Percentiles rank a stretch among this genome's conserved stretches.
Evolutionary conservation across 75 land plant genomes (phyloP).

Genomic region (Selaginella moellendorffii): DNA sequence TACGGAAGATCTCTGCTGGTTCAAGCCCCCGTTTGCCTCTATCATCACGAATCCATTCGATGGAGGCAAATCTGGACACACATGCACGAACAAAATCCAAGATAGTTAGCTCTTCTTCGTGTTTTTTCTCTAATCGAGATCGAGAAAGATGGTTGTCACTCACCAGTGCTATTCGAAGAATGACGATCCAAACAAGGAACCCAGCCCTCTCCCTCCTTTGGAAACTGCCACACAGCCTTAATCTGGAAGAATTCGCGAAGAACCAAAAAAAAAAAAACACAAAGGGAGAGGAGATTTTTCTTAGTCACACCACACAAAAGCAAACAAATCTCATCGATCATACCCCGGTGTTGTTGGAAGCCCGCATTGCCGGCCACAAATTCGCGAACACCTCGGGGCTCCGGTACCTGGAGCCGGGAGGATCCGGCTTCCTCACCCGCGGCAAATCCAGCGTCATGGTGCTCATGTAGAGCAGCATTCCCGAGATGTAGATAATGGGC

Average conservation of each 20-base stretch:
- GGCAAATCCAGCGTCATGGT: constrained; percentile 15
- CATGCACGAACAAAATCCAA: neutral
- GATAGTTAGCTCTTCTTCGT: neutral
- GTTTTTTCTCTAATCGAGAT: neutral
- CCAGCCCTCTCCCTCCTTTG: constrained; percentile 58
- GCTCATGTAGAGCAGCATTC: constrained; percentile 77
- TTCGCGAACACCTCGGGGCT: constrained; percentile 59
- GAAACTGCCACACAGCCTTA: constrained; percentile 55
- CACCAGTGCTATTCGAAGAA: constrained; percentile 13
- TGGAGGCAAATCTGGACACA: constrained; percentile 31
- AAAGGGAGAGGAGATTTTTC: neutral
- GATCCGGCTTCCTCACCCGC: constrained; percentile 13
- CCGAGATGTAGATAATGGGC: constrained; percentile 65
- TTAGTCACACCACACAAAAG: neutral
- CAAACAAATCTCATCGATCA: constrained; percentile 9
- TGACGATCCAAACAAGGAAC: constrained; percentile 48
- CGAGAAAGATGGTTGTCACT: neutral
- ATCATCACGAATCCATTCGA: constrained; percentile 50
- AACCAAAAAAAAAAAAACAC: neutral
- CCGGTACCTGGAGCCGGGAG: constrained; percentile 56
- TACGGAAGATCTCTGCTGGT: constrained; percentile 78
- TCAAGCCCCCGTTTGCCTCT: constrained; percentile 85
- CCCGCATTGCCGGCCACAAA: constrained; percentile 62
- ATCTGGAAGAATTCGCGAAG: constrained; percentile 29
- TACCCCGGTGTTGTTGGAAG: constrained; percentile 27